phyloP scores from a whole-genome alignment of 805 yeast genomes.

The Wickerhamiella alocasiicola region DNA sequence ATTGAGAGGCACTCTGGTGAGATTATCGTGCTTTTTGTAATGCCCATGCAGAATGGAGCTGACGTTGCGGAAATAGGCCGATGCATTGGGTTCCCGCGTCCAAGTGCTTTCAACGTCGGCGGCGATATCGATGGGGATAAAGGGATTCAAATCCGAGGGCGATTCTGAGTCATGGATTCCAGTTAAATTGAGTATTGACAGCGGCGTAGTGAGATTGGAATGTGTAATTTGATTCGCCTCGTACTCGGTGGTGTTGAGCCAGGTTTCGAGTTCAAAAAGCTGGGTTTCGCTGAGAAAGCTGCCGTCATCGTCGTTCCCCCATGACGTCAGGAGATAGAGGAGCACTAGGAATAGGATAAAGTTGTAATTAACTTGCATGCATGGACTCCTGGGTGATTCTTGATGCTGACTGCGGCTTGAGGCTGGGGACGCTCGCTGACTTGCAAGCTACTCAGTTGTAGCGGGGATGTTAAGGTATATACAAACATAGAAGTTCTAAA shows the following conservation, averaged over 20 bases:
- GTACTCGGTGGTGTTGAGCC: background rate
- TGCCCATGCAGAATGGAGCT: constrained; percentile 11
- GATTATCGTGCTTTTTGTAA: background rate
- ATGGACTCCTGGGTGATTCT: too few relatives aligned
- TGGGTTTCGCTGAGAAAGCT: constrained; percentile 24
- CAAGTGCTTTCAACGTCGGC: constrained; percentile 1
- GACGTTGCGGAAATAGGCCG: constrained; percentile 8
- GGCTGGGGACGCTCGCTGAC: too few relatives aligned
- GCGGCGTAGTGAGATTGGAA: background rate
- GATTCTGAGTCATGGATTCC: background rate
- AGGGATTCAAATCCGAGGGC: constrained; percentile 1
- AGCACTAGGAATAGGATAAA: background rate
- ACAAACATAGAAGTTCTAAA: too few relatives aligned
- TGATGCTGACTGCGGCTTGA: too few relatives aligned
- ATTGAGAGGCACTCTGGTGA: background rate
- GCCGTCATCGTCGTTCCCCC: background rate
- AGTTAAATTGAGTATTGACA: constrained; percentile 9
- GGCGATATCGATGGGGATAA: constrained; percentile 1
- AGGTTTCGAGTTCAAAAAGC: constrained; percentile 34
- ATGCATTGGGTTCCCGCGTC: background rate
- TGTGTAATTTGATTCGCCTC: background rate
- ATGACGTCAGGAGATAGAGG: background rate
- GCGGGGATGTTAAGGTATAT: too few relatives aligned
- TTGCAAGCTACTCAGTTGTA: too few relatives aligned
- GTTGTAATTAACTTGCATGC: background rate